phyloP scores from a whole-genome alignment of 2,329 filamentous ascomycete genomes.

The Dothiorella sarmentorum region DNA sequence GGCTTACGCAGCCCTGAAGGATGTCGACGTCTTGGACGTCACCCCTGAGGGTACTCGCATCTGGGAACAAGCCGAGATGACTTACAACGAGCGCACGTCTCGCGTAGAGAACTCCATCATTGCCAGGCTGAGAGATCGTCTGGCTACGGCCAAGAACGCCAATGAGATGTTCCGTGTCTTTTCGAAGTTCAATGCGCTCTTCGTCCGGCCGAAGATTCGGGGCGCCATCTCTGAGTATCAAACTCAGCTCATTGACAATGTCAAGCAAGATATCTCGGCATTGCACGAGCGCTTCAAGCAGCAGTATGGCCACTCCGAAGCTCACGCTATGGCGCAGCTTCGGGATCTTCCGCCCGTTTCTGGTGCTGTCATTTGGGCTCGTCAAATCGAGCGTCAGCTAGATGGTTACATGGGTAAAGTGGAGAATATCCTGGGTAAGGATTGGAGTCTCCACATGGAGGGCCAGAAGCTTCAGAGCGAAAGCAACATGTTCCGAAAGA shows the following conservation, averaged over 20 bases:
- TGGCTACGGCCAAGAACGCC: constrained; percentile 92
- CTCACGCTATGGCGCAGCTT: constrained; percentile 95
- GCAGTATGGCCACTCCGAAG: constrained; percentile 96
- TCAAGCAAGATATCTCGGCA: constrained; percentile 90
- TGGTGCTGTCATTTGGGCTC: constrained; percentile 95
- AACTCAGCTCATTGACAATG: constrained; percentile 94
- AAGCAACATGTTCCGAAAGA: constrained; percentile 90
- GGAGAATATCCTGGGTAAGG: constrained; percentile 91
- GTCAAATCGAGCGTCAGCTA: constrained; percentile 93
- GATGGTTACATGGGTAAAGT: constrained; percentile 98
- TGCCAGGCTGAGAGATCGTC: constrained; percentile 81
- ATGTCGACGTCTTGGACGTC: constrained; percentile 92
- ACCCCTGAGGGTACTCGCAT: constrained; percentile 82
- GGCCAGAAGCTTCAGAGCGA: constrained; percentile 91
- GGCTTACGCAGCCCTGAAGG: constrained; percentile 89
- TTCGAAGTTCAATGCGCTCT: constrained; percentile 98
- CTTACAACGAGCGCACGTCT: constrained; percentile 95
- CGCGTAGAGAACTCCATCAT: constrained; percentile 99
- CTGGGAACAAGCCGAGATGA: constrained; percentile 91
- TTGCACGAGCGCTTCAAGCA: constrained; percentile 98
- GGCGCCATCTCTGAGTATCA: constrained; percentile 98
- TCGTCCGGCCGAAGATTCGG: constrained; percentile 97
- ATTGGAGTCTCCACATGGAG: constrained; percentile 92
- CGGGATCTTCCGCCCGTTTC: constrained; percentile 94
- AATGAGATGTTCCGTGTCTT: constrained; percentile 99